Evolutionary conservation across 1,284 basidiomycete genomes (phyloP).

Genomic region (Inonotus hispidus): DNA sequence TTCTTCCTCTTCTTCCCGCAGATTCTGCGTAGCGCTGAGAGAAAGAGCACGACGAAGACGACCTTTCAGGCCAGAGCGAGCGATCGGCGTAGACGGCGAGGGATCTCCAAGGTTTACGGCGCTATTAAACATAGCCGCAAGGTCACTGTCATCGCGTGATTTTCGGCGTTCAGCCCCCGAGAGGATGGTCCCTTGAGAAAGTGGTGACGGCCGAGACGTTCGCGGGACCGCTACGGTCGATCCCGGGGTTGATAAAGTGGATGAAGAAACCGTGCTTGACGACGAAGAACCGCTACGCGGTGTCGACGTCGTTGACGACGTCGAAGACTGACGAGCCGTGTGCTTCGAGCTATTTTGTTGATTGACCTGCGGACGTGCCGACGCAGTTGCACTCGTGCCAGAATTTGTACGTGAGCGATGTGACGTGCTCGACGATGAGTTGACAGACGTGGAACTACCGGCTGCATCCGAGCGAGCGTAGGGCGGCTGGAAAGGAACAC

Average conservation of each 20-base stretch:
- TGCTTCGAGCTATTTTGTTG: constrained; percentile 33
- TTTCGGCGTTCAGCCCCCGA: constrained; percentile 57
- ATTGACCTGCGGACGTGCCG: constrained; percentile 20
- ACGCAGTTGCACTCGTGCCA: constrained; percentile 21
- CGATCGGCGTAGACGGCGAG: constrained; percentile 32
- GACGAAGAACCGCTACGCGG: constrained; percentile 33
- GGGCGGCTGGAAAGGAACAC: constrained; percentile 49
- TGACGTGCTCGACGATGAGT: constrained; percentile 46
- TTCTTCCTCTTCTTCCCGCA: constrained; percentile 57
- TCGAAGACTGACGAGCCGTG: constrained; percentile 38
- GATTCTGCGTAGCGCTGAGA: constrained; percentile 51
- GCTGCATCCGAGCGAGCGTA: constrained; percentile 73
- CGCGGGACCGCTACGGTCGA: constrained; percentile 39
- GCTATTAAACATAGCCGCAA: constrained; percentile 50
- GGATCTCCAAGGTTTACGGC: constrained; percentile 33
- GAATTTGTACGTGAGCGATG: constrained; percentile 60
- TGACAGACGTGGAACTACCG: constrained; percentile 67
- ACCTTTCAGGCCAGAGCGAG: constrained; percentile 69
- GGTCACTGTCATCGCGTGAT: constrained; percentile 72
- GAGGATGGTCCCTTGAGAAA: constrained; percentile 51
- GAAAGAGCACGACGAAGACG: constrained; percentile 71
- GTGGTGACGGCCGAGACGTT: constrained; percentile 64
- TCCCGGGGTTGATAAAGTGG: constrained; percentile 30
- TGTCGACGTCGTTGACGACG: constrained; percentile 39
- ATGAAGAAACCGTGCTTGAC: constrained; percentile 25